Evolutionary conservation across 371 early-diverging fungal species (phyloP), one percentile per base, ranked within the genome.

Genomic region (Mucor lusitanicus): DNA sequence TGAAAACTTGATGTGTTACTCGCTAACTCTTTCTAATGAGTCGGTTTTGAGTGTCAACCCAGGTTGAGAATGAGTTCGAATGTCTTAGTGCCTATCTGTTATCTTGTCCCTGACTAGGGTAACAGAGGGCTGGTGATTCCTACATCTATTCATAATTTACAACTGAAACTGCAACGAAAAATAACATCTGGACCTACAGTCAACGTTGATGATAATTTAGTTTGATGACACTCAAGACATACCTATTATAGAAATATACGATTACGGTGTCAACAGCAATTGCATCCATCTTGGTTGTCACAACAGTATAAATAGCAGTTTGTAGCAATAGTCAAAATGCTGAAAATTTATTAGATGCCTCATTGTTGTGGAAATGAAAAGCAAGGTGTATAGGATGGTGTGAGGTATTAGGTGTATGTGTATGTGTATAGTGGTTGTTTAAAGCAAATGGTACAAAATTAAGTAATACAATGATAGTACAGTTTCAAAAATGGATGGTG

Each of bases 41-140:
- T 72, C 69, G 53, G 72, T 69, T 72, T 44, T 68, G 72, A 72
- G 72, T 72, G 72, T 72, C 72, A 65, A 72, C 61, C 56, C 69
- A 72, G 60, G 72, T 72, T 72, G 35, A 72, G 69, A 72, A 27
- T 11, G 58, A 56, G 33, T 21, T 15, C 12, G 72, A 69, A 72
- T 72, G 72, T 72, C 72, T 72, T 68, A 72, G 44, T 58, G 72
- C 72, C 72, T 68, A 69, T 72, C 46, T 60, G 50, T 61, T 55
- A 40, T 23, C 54, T 59, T 67, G 64, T 46, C 48, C 27, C 33
- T 39, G n/a, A 57, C 32, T 56, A 58, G 44, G 46, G 30, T 61
- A 39, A n/a, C 17, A 25, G 69, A 72, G 72, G 72, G 72, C 72
- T 72, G 72, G 72, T 61, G 72, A 72, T 72, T 69, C 65, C 48